A percentile compares a stretch with the other conserved stretches of the same genome.
Conservation (phyloP, 108 stramenopile species). For the Mediolabrus comicus region DNA sequence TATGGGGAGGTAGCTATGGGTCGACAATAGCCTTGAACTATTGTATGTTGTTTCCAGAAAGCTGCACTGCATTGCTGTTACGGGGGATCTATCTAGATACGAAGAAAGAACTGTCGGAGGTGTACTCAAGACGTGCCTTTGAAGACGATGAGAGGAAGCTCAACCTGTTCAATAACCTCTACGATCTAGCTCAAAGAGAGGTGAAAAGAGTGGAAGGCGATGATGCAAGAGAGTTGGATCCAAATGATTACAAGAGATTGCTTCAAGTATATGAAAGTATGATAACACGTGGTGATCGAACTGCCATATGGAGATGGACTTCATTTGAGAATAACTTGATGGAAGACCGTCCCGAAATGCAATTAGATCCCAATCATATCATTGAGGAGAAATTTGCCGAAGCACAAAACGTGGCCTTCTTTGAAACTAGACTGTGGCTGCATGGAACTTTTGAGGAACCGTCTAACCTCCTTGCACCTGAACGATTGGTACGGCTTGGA, state of each 20-base stretch:
- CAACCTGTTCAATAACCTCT: slow-evolving; percentile 18
- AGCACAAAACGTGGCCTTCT: slow-evolving; percentile 34
- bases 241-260: slow-evolving; percentile 25
- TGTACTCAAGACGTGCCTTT: slow-evolving; percentile 25
- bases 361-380: slow-evolving; percentile 29
- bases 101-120: slow-evolving; percentile 18
- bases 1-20: too few species aligned
- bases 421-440: slow-evolving; percentile 37
- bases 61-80: slow-evolving; percentile 45
- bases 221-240: slow-evolving; percentile 1
- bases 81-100: slow-evolving; percentile 63
- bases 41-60: slow-evolving; percentile 43
- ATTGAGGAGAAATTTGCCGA: slow-evolving; percentile 13
- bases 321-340: slow-evolving; percentile 48
- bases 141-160: slow-evolving; percentile 16
- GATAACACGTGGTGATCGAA: slow-evolving; percentile 31
- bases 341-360: slow-evolving; percentile 35
- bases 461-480: slow-evolving; percentile 20
- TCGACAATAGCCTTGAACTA: too few species aligned
- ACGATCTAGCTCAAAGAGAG: slow-evolving; percentile 12
- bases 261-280: slow-evolving; percentile 30
- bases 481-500: slow-evolving; percentile 4
- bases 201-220: neutral
- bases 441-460: slow-evolving; percentile 36
- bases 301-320: slow-evolving; percentile 41